Conservation (phyloP, 495 filamentous ascomycete genomes). For the Amniculicola lignicola region DNA sequence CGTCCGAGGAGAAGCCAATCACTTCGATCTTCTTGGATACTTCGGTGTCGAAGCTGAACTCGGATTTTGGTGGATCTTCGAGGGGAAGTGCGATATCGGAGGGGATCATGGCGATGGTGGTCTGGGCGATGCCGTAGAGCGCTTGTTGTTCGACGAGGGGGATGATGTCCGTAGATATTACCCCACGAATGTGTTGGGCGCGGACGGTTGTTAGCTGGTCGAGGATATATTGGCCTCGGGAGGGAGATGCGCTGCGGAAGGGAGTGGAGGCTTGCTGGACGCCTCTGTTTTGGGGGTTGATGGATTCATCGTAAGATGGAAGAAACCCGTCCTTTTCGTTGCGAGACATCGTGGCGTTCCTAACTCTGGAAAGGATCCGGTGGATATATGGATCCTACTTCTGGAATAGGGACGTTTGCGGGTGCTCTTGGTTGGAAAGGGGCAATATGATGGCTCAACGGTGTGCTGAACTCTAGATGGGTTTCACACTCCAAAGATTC, state of each 20-base stretch:
- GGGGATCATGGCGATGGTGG: conserved; percentile 31
- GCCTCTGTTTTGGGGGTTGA: not conserved
- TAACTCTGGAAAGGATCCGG: too few relatives aligned
- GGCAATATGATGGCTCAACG: too few relatives aligned
- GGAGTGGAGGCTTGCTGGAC: too few relatives aligned
- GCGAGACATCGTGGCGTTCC: conserved; percentile 25
- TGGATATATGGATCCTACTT: too few relatives aligned
- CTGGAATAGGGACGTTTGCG: too few relatives aligned
- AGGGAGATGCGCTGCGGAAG: too few relatives aligned
- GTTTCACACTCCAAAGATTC: too few relatives aligned
- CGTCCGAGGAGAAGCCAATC: conserved; percentile 20
- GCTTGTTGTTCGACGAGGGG: conserved; percentile 30
- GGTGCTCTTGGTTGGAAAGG: too few relatives aligned
- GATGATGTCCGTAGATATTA: conserved; percentile 21
- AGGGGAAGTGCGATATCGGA: conserved; percentile 20
- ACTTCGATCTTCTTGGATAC: conserved; percentile 19
- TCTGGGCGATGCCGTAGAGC: conserved; percentile 27
- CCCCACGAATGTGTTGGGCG: conserved; percentile 16
- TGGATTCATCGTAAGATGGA: conserved; percentile 23
- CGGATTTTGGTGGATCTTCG: conserved; percentile 14
- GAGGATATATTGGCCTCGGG: conserved; percentile 22
- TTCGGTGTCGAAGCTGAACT: conserved; percentile 25
- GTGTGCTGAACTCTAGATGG: too few relatives aligned
- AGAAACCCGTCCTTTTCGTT: conserved; percentile 17
- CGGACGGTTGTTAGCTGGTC: conserved; percentile 26